These are phyloP conservation scores for Pyrus bretschneideri DNA, from an alignment of 306 rosid species.

Conservation along the genomic window DNA sequence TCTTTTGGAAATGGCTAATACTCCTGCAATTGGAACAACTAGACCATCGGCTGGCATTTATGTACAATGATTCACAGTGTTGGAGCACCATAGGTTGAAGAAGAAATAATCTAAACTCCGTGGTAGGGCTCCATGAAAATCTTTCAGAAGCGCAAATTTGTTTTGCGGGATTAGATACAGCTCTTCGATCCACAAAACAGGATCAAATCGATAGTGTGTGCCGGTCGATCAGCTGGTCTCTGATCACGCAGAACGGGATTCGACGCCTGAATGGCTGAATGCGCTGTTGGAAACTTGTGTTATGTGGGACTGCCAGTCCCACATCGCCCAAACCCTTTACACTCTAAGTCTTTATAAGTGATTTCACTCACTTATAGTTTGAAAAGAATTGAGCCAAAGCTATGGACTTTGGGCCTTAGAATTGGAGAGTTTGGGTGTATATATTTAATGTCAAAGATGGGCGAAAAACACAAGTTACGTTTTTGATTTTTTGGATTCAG, in stretches of 20 bases:
- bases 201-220: background rate
- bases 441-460: too few species aligned
- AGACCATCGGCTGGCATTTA: background rate
- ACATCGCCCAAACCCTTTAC: too few species aligned
- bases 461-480: too few species aligned
- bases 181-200: background rate
- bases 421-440: too few species aligned
- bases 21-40: background rate
- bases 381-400: too few species aligned
- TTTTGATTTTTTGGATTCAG: too few species aligned
- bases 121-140: background rate
- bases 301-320: too few species aligned
- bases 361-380: too few species aligned
- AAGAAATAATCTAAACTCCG: background rate
- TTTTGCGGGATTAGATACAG: background rate
- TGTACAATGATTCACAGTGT: background rate
- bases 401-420: too few species aligned
- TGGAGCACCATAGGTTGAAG: background rate
- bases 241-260: background rate
- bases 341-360: too few species aligned
- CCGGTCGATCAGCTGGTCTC: background rate
- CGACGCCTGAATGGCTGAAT: too few species aligned
- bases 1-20: background rate
- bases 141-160: background rate
- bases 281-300: too few species aligned